Conservation (phyloP, 1,139 yeast genomes). For the Suhomyces bokatorum region DNA sequence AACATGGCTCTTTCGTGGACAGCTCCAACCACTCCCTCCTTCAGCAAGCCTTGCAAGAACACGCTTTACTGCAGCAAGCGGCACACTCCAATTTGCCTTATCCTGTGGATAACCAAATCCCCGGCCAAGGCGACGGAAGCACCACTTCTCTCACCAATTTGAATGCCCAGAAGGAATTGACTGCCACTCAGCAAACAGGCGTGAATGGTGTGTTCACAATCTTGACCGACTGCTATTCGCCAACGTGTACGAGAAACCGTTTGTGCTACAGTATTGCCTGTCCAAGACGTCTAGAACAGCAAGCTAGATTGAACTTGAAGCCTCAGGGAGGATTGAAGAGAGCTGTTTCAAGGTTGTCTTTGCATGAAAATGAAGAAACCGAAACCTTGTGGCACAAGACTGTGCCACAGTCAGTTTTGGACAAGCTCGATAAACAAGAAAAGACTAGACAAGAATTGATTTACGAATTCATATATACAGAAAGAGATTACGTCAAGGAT, state of each 20-base stretch:
- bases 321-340: constrained; percentile 85
- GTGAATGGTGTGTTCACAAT: constrained; percentile 93
- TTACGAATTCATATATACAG: constrained; percentile 91
- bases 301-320: constrained; percentile 85
- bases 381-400: constrained; percentile 94
- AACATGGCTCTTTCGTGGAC: constrained; percentile 35
- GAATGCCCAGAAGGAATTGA: constrained; percentile 12
- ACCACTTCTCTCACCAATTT: constrained; percentile 12
- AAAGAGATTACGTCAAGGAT: constrained; percentile 92
- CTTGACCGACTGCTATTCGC: constrained; percentile 92
- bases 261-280: constrained; percentile 96
- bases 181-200: constrained; percentile 27
- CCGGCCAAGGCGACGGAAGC: constrained; percentile 7
- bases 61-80: constrained; percentile 16
- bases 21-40: constrained; percentile 12
- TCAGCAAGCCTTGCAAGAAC: constrained; percentile 16
- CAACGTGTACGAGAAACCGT: constrained; percentile 87
- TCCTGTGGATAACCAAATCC: constrained; percentile 3
- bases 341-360: constrained; percentile 76
- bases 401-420: constrained; percentile 79
- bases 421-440: constrained; percentile 77
- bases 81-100: constrained; percentile 14
- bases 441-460: constrained; percentile 94
- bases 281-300: constrained; percentile 94
- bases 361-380: constrained; percentile 76